These are phyloP conservation scores for Picea abies DNA, from an alignment of 83 land plant genomes.

Conservation along the genomic window DNA sequence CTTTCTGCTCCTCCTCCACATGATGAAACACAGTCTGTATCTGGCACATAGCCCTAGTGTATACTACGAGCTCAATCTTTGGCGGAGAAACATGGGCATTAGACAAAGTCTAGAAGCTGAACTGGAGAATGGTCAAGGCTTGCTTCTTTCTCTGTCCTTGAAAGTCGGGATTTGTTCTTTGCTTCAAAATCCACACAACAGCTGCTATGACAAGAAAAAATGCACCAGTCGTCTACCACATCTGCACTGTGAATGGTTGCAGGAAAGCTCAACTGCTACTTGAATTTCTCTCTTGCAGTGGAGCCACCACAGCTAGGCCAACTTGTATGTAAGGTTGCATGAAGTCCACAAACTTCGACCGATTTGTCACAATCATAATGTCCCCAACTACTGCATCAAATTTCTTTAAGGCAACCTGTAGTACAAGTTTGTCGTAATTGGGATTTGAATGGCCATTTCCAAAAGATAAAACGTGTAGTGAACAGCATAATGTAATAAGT, in stretches of 20 bases:
- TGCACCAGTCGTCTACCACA: constrained; percentile 75
- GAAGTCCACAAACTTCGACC: constrained; percentile 77
- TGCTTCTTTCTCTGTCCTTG: too few species aligned
- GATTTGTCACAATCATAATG: constrained; percentile 61
- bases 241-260: constrained; percentile 65
- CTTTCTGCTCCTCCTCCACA: too few species aligned
- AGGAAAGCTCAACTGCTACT: constrained; percentile 71
- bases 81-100: too few species aligned
- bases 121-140: too few species aligned
- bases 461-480: constrained; percentile 21
- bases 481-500: constrained; percentile 67
- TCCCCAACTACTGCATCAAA: constrained; percentile 89
- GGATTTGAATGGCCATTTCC: too few species aligned
- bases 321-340: constrained; percentile 86
- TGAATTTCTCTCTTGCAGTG: constrained; percentile 32
- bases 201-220: constrained; percentile 71
- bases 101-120: too few species aligned
- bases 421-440: too few species aligned
- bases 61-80: too few species aligned
- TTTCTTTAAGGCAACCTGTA: constrained; percentile 21
- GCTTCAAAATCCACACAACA: constrained; percentile 84
- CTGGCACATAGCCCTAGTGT: too few species aligned
- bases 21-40: too few species aligned
- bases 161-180: constrained; percentile 21
- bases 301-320: constrained; percentile 77